These are phyloP conservation scores for Russula griseocarnosa DNA, from an alignment of 768 basidiomycete species.

Conservation along the genomic window DNA sequence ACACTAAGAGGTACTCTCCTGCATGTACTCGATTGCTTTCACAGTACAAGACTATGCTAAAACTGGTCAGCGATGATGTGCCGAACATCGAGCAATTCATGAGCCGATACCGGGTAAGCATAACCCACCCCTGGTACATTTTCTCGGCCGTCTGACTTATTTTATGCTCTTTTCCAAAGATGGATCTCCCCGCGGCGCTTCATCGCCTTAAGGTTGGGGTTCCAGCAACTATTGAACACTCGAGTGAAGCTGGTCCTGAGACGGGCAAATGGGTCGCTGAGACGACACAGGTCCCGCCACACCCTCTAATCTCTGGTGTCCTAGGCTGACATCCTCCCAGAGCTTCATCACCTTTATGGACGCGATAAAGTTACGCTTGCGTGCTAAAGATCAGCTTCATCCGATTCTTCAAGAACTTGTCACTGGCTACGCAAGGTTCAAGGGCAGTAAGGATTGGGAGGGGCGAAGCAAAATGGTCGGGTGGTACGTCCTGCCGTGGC, in stretches of 20 bases:
- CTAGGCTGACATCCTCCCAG: constrained; percentile 41
- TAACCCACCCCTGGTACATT: background rate
- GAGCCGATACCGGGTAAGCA: constrained; percentile 62
- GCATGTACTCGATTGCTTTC: constrained; percentile 92
- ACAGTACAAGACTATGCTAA: constrained; percentile 96
- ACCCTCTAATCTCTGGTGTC: background rate
- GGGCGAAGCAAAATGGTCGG: constrained; percentile 89
- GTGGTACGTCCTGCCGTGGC: constrained; percentile 53
- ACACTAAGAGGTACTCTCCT: constrained; percentile 80
- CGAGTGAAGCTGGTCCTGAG: constrained; percentile 86
- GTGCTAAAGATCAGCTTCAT: constrained; percentile 97
- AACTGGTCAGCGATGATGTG: constrained; percentile 88
- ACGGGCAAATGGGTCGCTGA: constrained; percentile 97
- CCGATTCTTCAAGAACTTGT: constrained; percentile 95
- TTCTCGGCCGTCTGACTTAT: background rate
- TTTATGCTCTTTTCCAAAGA: constrained; percentile 41
- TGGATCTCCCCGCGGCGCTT: constrained; percentile 90
- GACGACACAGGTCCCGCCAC: constrained; percentile 78
- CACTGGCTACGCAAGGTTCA: constrained; percentile 89
- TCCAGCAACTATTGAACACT: constrained; percentile 95
- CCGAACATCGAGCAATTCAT: constrained; percentile 87
- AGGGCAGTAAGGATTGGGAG: constrained; percentile 94
- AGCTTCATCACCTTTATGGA: constrained; percentile 99
- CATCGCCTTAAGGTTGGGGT: constrained; percentile 90
- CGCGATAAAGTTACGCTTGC: constrained; percentile 82